phyloP scores from a whole-genome alignment of 2,329 filamentous ascomycete genomes.

The Thyridium curvatum region DNA sequence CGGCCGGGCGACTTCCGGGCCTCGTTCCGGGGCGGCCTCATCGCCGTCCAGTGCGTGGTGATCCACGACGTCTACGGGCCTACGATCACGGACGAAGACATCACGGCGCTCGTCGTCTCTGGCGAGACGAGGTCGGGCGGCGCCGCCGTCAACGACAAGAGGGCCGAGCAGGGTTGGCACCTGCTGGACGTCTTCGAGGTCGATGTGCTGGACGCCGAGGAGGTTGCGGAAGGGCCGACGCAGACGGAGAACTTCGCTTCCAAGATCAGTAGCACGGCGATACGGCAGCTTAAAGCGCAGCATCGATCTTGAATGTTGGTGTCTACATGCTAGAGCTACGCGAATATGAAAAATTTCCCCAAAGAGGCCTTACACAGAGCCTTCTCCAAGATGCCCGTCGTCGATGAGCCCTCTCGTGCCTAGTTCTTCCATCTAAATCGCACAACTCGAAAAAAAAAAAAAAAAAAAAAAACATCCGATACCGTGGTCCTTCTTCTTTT shows the following conservation, averaged over 20 bases:
- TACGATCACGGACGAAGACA: slow-evolving; percentile 73
- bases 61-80: slow-evolving; percentile 88
- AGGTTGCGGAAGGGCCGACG: slow-evolving; percentile 35
- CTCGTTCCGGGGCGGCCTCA: slow-evolving; percentile 48
- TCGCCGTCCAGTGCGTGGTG: slow-evolving; percentile 72
- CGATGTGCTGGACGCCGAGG: slow-evolving; percentile 71
- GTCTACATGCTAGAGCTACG: too few species aligned
- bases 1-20: slow-evolving; percentile 43
- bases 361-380: too few species aligned
- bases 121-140: slow-evolving; percentile 83
- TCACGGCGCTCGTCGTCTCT: slow-evolving; percentile 80
- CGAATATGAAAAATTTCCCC: too few species aligned
- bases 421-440: too few species aligned
- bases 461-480: background rate
- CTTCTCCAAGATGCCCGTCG: too few species aligned
- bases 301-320: too few species aligned
- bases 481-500: background rate
- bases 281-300: slow-evolving; percentile 47
- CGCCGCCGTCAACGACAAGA: slow-evolving; percentile 76
- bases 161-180: slow-evolving; percentile 69
- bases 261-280: slow-evolving; percentile 91
- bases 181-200: slow-evolving; percentile 79
- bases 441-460: too few species aligned
- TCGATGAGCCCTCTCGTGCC: too few species aligned
- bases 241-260: slow-evolving; percentile 59